Conservation (phyloP, 2,329 filamentous ascomycete genomes). For the Alternaria arbusti region DNA sequence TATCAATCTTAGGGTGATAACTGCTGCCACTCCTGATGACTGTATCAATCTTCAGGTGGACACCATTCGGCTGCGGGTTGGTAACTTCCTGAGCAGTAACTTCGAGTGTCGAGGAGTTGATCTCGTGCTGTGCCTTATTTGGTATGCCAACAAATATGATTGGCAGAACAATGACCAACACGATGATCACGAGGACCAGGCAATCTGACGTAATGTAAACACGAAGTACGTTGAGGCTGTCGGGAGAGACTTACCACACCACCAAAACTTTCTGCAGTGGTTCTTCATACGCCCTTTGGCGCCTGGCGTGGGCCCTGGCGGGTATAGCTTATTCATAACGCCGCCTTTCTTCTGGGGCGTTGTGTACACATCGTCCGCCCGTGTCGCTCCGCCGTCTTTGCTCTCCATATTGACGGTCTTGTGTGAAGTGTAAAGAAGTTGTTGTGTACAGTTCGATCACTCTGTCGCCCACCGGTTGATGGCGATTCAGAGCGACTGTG, state of each 20-base stretch:
- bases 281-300: slow-evolving; percentile 43
- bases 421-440: slow-evolving; percentile 4
- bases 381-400: slow-evolving; percentile 20
- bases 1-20: slow-evolving; percentile 62
- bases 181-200: slow-evolving; percentile 57
- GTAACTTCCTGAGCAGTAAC: slow-evolving; percentile 60
- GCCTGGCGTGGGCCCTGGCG: slow-evolving; percentile 40
- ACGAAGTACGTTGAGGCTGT: background rate
- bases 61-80: slow-evolving; percentile 56
- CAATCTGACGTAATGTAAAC: slow-evolving; percentile 43
- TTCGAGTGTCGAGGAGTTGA: slow-evolving; percentile 60
- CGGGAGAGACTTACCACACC: slow-evolving; percentile 40
- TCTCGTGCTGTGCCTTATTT: slow-evolving; percentile 61
- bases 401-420: slow-evolving; percentile 28
- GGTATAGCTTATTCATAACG: slow-evolving; percentile 43
- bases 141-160: slow-evolving; percentile 67
- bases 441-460: background rate
- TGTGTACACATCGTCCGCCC: slow-evolving; percentile 25
- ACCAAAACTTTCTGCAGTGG: slow-evolving; percentile 48
- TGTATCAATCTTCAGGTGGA: slow-evolving; percentile 58
- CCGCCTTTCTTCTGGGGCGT: slow-evolving; percentile 34
- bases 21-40: slow-evolving; percentile 56
- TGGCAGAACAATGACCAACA: slow-evolving; percentile 63
- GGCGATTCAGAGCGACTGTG: background rate
- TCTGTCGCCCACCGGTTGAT: background rate